Evolutionary conservation across 768 basidiomycete genomes (phyloP), one percentile per base, ranked within the genome.

Genomic region (Lanmaoa rubissima): DNA sequence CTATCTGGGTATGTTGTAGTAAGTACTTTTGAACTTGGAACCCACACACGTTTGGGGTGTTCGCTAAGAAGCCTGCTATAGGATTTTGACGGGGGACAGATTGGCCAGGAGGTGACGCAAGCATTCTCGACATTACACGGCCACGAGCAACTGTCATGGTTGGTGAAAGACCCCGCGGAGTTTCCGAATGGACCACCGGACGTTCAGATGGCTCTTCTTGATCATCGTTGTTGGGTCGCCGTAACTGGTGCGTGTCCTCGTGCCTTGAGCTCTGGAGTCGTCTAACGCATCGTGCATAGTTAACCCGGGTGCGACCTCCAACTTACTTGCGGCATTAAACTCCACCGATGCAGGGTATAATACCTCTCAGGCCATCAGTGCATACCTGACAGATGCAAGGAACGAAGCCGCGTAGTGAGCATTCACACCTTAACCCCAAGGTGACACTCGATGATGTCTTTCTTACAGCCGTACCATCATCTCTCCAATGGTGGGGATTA

Each of bases 371-470:
- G 82, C 81, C 1, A 73, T 87, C 1, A 84, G 79, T 0, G 76
- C 77, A 14, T 79, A 77, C 57, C 74, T 66, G 1, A 73, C 72
- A 0, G 76, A 79, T 58, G 85, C 80, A 21, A 75, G 85, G 31
- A 86, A 79, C 47, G 85, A 85, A 59, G 82, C 80, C 57, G 78
- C 76, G 17, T 87, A 75, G 86, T 87, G 65, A 68, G 83, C 19
- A 46, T 57, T 28, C 36, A 40, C 8, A 12, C n/a, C 6, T 48
- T 13, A 28, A 21, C 12, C 10, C 36, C 8, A 26, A 35, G 13
- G 21, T 45, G 21, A 61, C 36, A 9, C 32, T 3, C 26, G 31
- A 17, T 64, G 38, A 65, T 19, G 8, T n/a, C 26, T 14, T 57
- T 51, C 32, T 50, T 50, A 28, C 16, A 74, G 67, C 28, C 66